Base-by-base conservation (phyloP, 306 rosid species). In the Citrullus colocynthis region DNA sequence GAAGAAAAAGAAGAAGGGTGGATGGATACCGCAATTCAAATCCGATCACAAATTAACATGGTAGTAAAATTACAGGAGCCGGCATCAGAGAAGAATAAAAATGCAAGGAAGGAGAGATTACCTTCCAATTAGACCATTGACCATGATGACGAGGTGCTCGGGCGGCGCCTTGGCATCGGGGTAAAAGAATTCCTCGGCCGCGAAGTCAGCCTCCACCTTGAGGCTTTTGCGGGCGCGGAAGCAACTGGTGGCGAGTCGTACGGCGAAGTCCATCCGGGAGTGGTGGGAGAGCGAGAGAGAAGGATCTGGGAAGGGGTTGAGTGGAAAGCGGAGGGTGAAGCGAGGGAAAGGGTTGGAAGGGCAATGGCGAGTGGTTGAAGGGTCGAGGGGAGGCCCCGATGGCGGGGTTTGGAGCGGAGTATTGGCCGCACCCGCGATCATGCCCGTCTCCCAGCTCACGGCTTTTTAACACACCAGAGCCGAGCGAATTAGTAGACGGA, bases 91-190 rank as follows among this genome's bases (percentile, higher is more conserved):
- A 9, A 15, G 14, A 15, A 72, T 64, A 9, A 17, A 37, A 82
- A 17, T 24, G 39, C 17, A 39, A 45, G 5, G 15, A 42, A 76
- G 37, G 21, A 21, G 39, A 39, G 62, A 60, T 6, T 80, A 90
- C 97, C 97, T 90, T 57, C 97, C 97, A 77, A 87, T 80, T 9
- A 92, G 84, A n/a, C 97, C 96, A 78, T 92, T 92, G 84, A 92
- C 97, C 97, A 92, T 92, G 51, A 92, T 81, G 55, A 92, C 93
- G 28, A 92, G 96, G 82, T 92, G 96, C 54, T 81, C 82, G 8
- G 91, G 89, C 7, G 57, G 78, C 2, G 84, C 82, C 36, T 79
- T 66, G 34, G 75, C 44, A 13, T 45, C 39, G 45, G 81, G 72
- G 6, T 54, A 69, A 37, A 86, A 85, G 30, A 86, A 9, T 34